Conservation (phyloP, 768 basidiomycete species). For the Dendrothele bispora region DNA sequence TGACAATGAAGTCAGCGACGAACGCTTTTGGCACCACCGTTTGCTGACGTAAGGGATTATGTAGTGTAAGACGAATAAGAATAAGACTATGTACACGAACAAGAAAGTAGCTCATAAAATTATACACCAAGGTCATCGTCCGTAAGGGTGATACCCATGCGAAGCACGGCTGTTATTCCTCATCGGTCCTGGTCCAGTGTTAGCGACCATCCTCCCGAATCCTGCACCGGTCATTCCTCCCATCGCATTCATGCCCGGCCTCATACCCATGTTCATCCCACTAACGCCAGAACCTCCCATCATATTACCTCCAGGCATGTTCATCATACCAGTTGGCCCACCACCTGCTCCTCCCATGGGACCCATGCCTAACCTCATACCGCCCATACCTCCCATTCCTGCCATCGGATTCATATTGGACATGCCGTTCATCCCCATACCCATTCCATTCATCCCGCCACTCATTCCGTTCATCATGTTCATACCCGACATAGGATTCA, state of each 20-base stretch:
- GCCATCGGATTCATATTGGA: conserved; percentile 24
- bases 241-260: conserved; percentile 20
- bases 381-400: conserved; percentile 36
- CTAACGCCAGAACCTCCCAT: conserved; percentile 11
- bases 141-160: conserved; percentile 66
- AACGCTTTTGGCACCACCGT: no score
- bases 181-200: conserved; percentile 45
- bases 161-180: conserved; percentile 53
- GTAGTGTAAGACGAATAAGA: no score
- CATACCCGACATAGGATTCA: conserved; percentile 32
- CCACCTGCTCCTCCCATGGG: conserved; percentile 22
- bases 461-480: conserved; percentile 24
- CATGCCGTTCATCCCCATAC: conserved; percentile 22
- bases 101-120: no score
- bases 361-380: conserved; percentile 37
- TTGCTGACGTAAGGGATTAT: no score
- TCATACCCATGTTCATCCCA: conserved; percentile 12
- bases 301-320: conserved; percentile 11
- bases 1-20: no score
- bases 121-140: conserved; percentile 52
- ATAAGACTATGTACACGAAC: no score
- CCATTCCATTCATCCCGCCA: conserved; percentile 11
- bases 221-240: conserved; percentile 23
- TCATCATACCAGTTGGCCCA: no score
- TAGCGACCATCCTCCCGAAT: conserved; percentile 41